Conservation (phyloP, 169 alveolate species). For the Plasmodium cynomolgi region DNA sequence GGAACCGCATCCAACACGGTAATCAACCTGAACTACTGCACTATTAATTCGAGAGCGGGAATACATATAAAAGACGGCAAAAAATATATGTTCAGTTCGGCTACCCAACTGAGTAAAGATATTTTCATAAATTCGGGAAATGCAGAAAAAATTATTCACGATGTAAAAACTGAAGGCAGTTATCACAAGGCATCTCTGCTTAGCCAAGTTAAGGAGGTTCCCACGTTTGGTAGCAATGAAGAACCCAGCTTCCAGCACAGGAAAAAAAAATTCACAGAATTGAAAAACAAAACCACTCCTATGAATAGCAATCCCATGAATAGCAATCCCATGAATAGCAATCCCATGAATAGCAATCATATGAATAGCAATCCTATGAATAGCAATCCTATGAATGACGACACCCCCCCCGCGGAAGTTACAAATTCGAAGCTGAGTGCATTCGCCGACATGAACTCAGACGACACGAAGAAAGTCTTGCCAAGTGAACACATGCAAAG, state of each 20-base stretch:
- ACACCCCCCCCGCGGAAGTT: neutral
- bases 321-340: neutral
- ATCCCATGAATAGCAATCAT: neutral
- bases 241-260: neutral
- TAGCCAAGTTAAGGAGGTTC: neutral
- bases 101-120: neutral
- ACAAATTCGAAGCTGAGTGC: neutral
- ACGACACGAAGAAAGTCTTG: neutral
- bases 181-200: neutral
- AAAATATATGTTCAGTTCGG: neutral
- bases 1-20: neutral
- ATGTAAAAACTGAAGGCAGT: neutral
- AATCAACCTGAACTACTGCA: neutral
- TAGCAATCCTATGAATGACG: neutral
- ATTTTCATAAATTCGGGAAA: neutral
- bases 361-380: too few species aligned
- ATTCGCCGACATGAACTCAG: neutral
- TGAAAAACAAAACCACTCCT: constrained; percentile 8
- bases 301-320: neutral
- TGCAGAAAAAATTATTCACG: neutral
- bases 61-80: neutral
- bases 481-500: neutral
- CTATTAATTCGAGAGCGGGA: neutral
- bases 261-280: constrained; percentile 29
- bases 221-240: neutral